These are phyloP conservation scores for Phytomonas sp. DNA, from an alignment of 208 protist species.

Conservation along the genomic window DNA sequence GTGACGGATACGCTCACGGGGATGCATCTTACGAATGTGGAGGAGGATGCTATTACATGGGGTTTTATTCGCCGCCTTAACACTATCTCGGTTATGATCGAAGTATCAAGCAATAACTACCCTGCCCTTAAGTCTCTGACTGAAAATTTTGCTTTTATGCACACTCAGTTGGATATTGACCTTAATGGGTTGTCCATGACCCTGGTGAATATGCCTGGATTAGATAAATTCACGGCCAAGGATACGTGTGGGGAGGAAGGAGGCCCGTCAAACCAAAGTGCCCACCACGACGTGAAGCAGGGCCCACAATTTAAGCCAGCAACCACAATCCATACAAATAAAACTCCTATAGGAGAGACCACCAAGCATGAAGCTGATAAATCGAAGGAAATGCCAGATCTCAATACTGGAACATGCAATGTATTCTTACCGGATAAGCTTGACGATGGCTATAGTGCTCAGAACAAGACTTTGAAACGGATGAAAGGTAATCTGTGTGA, in stretches of 20 bases:
- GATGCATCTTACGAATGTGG: constrained; percentile 17
- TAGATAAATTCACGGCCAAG: not conserved
- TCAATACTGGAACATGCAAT: not conserved
- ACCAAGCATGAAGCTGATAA: not conserved
- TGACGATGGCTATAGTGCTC: not conserved
- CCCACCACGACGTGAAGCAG: not conserved
- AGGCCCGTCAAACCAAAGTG: not conserved
- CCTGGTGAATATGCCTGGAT: constrained; percentile 29
- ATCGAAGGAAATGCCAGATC: not conserved
- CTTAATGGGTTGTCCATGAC: constrained; percentile 24
- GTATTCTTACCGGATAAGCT: not conserved
- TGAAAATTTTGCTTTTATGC: constrained; percentile 79
- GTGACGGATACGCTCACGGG: not conserved
- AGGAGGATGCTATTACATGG: constrained; percentile 39
- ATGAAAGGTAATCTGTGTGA: not conserved
- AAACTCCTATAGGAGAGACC: not conserved
- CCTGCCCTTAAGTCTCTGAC: constrained; percentile 70
- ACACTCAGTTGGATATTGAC: constrained; percentile 61
- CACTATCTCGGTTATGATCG: constrained; percentile 24
- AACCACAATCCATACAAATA: not conserved
- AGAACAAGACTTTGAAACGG: not conserved
- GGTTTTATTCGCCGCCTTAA: constrained; percentile 46
- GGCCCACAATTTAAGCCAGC: not conserved
- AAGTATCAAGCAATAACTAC: constrained; percentile 71
- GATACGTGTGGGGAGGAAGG: not conserved